Evolutionary conservation across 495 filamentous ascomycete genomes (phyloP), one percentile per base, ranked within the genome.

Genomic region (Wilcoxina mikolae): DNA sequence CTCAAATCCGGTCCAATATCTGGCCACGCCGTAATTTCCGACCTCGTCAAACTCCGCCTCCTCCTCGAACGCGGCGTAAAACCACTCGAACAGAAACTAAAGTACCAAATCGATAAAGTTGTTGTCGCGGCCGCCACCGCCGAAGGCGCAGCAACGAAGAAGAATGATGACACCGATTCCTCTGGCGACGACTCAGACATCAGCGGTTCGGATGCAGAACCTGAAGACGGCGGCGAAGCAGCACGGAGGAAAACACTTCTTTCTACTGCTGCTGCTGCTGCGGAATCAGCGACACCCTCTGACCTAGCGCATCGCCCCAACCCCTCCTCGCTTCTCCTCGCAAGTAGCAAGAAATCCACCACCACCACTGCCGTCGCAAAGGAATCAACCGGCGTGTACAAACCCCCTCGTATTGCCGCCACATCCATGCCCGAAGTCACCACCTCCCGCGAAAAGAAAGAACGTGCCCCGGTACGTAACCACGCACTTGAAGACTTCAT

Each of bases 41-140:
- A 93, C 58, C 72, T 98, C 10, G 78, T 87, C 22, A 87, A 94
- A 68, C 72, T 94, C 35, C 77, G 88, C 11, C 72, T 94, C 2
- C 95, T 88, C 62, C 73, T 96, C 5, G 91, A 96, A 60, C 87
- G 84, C 62, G 93, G 93, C 48, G 83, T 94, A 3, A 77, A 82
- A 22, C 89, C 90, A 0, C 70, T 96, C n/a, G 91, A 98, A 66
- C 76, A 78, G 39, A 82, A 84, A 38, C 67, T 94, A 41, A 85
- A 84, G 56, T 93, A 90, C 68, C 84, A 91, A 66, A 81, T 93
- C 58, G 86, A 91, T 66, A 90, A 90, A 65, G 83, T 95, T 18
- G 73, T 98, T 22, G 84, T 85, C 53, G 84, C 86, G 0, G 87
- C 86, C 41, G 84, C 89, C 56, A 85, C 91, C 60, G 78, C 78